Evolutionary conservation across 176 grass and related monocot genomes (phyloP).

Genomic region (Oryza brachyantha): DNA sequence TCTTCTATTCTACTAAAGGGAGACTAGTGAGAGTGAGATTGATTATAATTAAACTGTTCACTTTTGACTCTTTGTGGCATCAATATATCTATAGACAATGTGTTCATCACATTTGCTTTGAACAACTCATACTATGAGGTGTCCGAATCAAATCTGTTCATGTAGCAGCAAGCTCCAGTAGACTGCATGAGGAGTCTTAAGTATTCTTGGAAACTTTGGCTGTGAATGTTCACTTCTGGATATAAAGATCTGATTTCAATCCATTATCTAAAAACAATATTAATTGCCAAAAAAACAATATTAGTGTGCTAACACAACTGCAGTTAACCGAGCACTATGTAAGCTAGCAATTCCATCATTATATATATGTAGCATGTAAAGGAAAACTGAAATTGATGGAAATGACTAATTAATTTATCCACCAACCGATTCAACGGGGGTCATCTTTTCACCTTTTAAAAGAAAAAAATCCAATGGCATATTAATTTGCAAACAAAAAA

Average conservation of each 20-base stretch:
- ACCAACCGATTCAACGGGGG: too few species aligned
- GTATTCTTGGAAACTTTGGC: too few species aligned
- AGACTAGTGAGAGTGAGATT: neutral
- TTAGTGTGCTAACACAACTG: neutral
- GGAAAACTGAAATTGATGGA: neutral
- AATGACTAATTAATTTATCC: neutral
- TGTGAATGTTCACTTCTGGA: too few species aligned
- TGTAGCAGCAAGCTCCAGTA: too few species aligned
- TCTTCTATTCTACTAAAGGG: slow-evolving; percentile 43
- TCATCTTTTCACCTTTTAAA: too few species aligned
- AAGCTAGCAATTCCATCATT: neutral
- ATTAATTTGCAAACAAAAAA: too few species aligned
- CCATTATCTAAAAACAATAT: too few species aligned
- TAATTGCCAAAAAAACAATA: too few species aligned
- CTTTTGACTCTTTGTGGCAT: neutral
- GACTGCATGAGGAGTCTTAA: too few species aligned
- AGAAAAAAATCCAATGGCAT: too few species aligned
- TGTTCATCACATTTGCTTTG: neutral
- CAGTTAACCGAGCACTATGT: neutral
- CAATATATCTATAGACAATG: neutral
- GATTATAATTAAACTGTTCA: neutral
- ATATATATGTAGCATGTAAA: neutral
- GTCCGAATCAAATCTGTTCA: too few species aligned
- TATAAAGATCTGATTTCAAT: too few species aligned
- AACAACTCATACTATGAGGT: neutral